phyloP scores from a whole-genome alignment of 805 yeast species.

The Candida boidinii region DNA sequence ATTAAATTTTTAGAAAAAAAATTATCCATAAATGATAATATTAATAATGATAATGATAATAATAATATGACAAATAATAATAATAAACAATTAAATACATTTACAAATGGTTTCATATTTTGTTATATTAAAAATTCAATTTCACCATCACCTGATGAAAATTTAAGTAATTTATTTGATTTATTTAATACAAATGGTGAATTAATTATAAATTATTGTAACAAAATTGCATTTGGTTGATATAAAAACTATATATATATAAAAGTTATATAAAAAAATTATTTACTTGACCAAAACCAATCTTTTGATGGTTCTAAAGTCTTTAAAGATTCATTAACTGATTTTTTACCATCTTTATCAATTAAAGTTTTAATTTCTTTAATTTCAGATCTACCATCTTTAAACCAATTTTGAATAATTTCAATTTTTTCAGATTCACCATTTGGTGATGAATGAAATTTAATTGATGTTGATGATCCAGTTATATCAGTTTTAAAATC shows the following conservation, averaged over 20 bases:
- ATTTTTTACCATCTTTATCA: conserved; percentile 28
- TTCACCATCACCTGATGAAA: conserved; percentile 36
- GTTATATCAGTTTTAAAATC: conserved; percentile 22
- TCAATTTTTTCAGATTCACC: conserved; percentile 35
- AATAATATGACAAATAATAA: background rate
- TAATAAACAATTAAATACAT: conserved; percentile 2
- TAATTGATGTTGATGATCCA: conserved; percentile 29
- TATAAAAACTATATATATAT: background rate
- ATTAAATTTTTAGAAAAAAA: conserved; percentile 35
- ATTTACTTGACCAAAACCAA: conserved; percentile 22
- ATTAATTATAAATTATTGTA: conserved; percentile 35
- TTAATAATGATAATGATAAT: background rate
- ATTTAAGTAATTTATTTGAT: conserved; percentile 27
- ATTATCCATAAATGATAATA: conserved; percentile 16
- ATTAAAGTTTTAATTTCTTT: conserved; percentile 28
- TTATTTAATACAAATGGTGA: conserved; percentile 28
- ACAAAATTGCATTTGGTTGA: conserved; percentile 38
- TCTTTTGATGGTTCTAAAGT: conserved; percentile 7
- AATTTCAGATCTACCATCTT: conserved; percentile 34
- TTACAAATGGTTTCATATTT: conserved; percentile 18
- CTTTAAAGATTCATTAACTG: too few species aligned
- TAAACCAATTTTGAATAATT: conserved; percentile 26
- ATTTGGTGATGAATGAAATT: conserved; percentile 28
- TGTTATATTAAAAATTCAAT: conserved; percentile 39
- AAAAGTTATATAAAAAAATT: background rate